Percentiles rank a stretch among this genome's conserved stretches.
These are phyloP conservation scores for Keithomyces neogunnii DNA, from an alignment of 2,329 filamentous ascomycete genomes.

Conservation along the genomic window DNA sequence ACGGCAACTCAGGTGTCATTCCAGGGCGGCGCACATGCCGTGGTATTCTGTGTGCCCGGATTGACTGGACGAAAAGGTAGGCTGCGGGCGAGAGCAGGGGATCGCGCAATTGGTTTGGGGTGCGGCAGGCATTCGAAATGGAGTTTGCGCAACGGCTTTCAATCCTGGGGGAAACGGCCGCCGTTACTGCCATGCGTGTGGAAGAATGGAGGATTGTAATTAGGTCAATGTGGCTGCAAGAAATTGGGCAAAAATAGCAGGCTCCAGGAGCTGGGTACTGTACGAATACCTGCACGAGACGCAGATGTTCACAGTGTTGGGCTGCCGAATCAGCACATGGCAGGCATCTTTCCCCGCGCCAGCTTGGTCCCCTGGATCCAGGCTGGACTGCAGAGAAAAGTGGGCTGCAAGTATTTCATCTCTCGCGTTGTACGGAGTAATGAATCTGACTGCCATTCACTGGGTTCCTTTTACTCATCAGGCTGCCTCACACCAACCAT, in stretches of 20 bases:
- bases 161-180: neutral
- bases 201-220: conserved; percentile 3
- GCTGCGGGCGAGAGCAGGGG: neutral
- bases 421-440: too few relatives aligned
- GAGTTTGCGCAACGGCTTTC: neutral
- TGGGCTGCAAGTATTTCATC: too few relatives aligned
- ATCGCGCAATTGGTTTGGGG: neutral
- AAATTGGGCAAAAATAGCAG: conserved; percentile 5
- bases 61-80: neutral
- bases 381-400: too few relatives aligned
- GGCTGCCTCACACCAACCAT: too few relatives aligned
- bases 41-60: neutral
- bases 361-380: neutral
- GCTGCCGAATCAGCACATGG: neutral
- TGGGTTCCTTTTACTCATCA: too few relatives aligned
- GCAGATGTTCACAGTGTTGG: neutral
- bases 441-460: too few relatives aligned
- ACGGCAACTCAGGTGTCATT: conserved; percentile 2
- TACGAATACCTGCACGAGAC: too few relatives aligned
- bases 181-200: neutral
- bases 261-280: neutral
- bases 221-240: conserved; percentile 2
- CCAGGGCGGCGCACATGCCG: neutral
- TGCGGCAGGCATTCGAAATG: neutral
- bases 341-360: neutral